Evolutionary conservation across 495 filamentous ascomycete genomes (phyloP).

Genomic region (Aspergillus mulundensis): DNA sequence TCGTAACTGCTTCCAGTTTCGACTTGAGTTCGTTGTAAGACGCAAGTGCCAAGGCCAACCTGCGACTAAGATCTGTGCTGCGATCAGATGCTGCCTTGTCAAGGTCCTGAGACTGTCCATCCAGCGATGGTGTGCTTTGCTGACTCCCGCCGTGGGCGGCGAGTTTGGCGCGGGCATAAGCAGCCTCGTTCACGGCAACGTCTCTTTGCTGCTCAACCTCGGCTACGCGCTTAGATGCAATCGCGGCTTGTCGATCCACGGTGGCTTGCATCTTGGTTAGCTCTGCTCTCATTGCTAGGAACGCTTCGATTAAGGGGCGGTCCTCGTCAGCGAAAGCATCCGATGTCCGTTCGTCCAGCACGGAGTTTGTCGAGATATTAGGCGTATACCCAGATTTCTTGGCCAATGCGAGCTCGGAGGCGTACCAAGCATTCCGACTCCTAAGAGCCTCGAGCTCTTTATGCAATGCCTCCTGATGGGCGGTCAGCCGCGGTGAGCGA

Average conservation of each 20-base stretch:
- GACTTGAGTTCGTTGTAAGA: slow-evolving; percentile 70
- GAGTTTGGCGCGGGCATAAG: slow-evolving; percentile 89
- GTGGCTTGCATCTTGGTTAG: slow-evolving; percentile 72
- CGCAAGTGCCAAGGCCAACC: slow-evolving; percentile 75
- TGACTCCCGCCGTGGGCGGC: slow-evolving; percentile 76
- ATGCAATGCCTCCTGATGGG: slow-evolving; percentile 53
- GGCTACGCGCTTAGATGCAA: slow-evolving; percentile 83
- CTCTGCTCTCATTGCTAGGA: slow-evolving; percentile 84
- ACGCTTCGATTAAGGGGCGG: slow-evolving; percentile 84
- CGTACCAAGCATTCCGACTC: slow-evolving; percentile 93
- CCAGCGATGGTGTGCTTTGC: slow-evolving; percentile 65
- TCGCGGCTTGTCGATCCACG: slow-evolving; percentile 76
- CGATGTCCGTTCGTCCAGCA: slow-evolving; percentile 67
- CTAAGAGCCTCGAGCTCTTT: slow-evolving; percentile 80
- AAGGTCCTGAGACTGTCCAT: slow-evolving; percentile 51
- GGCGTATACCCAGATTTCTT: slow-evolving; percentile 81
- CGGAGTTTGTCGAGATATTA: slow-evolving; percentile 65
- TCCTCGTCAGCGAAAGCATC: slow-evolving; percentile 87
- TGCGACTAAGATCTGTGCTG: slow-evolving; percentile 70
- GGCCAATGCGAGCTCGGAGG: slow-evolving; percentile 87
- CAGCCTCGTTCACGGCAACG: slow-evolving; percentile 83
- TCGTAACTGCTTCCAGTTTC: slow-evolving; percentile 59
- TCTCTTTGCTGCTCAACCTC: slow-evolving; percentile 92
- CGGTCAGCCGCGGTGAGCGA: slow-evolving; percentile 41
- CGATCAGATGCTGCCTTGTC: slow-evolving; percentile 59